Conservation (phyloP, 2,329 filamentous ascomycete genomes). For the Sclerotinia sclerotiorum region DNA sequence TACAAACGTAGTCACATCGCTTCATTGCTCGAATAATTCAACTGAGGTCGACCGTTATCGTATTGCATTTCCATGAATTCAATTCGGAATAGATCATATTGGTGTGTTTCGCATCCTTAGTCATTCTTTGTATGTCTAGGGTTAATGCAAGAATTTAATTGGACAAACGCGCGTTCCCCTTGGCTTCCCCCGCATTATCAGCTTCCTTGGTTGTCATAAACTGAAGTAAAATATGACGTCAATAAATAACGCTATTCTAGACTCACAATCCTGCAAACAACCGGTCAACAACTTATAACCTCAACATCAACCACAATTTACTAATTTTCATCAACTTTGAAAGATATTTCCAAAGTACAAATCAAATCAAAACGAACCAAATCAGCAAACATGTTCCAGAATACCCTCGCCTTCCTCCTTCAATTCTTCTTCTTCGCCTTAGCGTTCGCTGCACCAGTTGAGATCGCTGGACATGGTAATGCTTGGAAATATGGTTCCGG, state of each 20-base stretch:
- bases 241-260: not conserved
- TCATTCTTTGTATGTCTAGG: not conserved
- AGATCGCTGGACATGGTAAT: conserved; percentile 44
- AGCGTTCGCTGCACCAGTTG: conserved; percentile 46
- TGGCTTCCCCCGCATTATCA: not conserved
- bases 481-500: conserved; percentile 61
- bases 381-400: conserved; percentile 25
- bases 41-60: too few species aligned
- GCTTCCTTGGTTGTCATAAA: conserved; percentile 2
- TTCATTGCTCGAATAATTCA: too few species aligned
- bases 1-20: too few species aligned
- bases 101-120: not conserved
- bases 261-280: not conserved
- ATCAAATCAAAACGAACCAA: not conserved
- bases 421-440: conserved; percentile 54
- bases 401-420: conserved; percentile 46
- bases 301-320: not conserved
- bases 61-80: not conserved
- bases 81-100: not conserved
- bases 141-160: not conserved
- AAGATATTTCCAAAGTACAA: not conserved
- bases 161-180: not conserved
- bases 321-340: not conserved
- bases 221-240: conserved; percentile 6
- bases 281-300: conserved; percentile 5